Evolutionary conservation across 106 monocot species (phyloP).

Genomic region (Apostasia ramifera): DNA sequence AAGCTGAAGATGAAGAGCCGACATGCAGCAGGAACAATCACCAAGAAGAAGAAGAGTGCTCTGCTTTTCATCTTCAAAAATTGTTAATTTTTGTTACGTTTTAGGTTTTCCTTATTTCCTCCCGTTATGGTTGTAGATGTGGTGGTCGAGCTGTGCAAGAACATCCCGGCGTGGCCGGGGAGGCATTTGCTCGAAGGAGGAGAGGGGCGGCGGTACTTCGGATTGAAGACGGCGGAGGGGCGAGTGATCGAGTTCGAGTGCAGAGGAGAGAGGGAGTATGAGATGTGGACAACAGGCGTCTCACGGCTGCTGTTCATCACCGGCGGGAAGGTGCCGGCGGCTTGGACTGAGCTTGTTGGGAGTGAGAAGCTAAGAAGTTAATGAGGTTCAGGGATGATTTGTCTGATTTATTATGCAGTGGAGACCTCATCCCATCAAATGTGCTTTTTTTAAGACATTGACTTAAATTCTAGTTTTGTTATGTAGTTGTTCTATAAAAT

Average conservation of each 20-base stretch:
- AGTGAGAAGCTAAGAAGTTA: too few relatives aligned
- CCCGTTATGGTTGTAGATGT: constrained; percentile 31
- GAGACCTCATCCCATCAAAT: too few relatives aligned
- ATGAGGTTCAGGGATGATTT: too few relatives aligned
- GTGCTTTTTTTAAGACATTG: too few relatives aligned
- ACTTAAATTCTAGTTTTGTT: too few relatives aligned
- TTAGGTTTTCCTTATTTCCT: too few relatives aligned
- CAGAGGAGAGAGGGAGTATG: constrained; percentile 60
- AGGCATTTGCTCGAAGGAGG: constrained; percentile 68
- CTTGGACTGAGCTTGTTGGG: too few relatives aligned
- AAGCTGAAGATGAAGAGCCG: constrained; percentile 64
- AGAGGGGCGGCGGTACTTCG: constrained; percentile 74
- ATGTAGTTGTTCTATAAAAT: too few relatives aligned
- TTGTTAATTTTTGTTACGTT: too few relatives aligned
- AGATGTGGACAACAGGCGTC: constrained; percentile 85
- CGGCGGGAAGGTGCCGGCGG: neutral
- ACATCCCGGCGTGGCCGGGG: constrained; percentile 70
- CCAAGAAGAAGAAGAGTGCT: constrained; percentile 91
- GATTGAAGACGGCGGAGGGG: constrained; percentile 52
- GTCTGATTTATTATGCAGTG: too few relatives aligned
- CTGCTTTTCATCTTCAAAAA: neutral
- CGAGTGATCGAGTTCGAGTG: constrained; percentile 88
- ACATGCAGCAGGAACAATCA: constrained; percentile 76
- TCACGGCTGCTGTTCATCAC: constrained; percentile 46
- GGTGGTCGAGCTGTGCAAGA: constrained; percentile 57